Evolutionary conservation across 2,329 filamentous ascomycete genomes (phyloP).

Genomic region (Neofusicoccum sp.): DNA sequence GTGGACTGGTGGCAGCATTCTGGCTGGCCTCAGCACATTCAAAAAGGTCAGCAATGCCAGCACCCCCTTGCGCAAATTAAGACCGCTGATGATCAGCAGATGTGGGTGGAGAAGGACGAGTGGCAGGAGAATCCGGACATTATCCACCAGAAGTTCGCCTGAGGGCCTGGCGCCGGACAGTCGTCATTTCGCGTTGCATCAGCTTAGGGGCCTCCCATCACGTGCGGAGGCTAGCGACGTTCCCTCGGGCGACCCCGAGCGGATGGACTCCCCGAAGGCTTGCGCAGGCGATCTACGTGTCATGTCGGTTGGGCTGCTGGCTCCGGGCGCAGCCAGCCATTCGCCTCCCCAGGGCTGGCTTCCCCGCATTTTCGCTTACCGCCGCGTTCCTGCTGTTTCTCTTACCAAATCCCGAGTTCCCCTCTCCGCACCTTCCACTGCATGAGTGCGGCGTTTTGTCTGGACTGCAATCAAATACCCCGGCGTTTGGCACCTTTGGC

Average conservation of each 20-base stretch:
- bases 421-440: conserved; percentile 14
- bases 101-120: conserved; percentile 99
- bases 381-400: conserved; percentile 17
- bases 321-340: conserved; percentile 14
- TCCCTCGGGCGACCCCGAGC: conserved; percentile 7
- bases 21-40: conserved; percentile 95
- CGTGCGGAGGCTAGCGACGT: background rate
- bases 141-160: conserved; percentile 97
- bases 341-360: conserved; percentile 7
- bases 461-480: conserved; percentile 18
- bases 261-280: background rate
- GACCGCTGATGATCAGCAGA: conserved; percentile 56
- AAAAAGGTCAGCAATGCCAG: conserved; percentile 70
- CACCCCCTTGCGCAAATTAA: background rate
- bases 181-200: conserved; percentile 6
- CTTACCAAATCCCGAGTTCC: conserved; percentile 17
- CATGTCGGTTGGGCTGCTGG: conserved; percentile 12
- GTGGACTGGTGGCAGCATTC: conserved; percentile 97
- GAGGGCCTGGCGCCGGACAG: conserved; percentile 7
- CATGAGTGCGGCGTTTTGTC: conserved; percentile 17
- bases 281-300: conserved; percentile 12
- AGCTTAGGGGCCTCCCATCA: conserved; percentile 1
- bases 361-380: conserved; percentile 19
- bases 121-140: conserved; percentile 99
- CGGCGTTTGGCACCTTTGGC: conserved; percentile 16